phyloP scores from a whole-genome alignment of 2,329 filamentous ascomycete genomes.

The Trichophaea hybrida region DNA sequence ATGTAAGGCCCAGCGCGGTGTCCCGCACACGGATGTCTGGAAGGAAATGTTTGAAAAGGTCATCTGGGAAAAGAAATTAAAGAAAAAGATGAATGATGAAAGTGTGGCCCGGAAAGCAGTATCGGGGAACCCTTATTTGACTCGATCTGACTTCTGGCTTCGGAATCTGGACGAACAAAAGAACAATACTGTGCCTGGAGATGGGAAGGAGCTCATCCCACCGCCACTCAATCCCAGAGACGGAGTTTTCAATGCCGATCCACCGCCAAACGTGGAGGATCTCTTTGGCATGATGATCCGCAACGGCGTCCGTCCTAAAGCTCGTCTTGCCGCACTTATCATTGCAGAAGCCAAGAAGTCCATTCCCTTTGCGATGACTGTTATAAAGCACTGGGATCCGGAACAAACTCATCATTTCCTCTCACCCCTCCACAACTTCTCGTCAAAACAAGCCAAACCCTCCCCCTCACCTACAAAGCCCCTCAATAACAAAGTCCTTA shows the following conservation, averaged over 20 bases:
- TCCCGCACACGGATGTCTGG: slow-evolving; percentile 9
- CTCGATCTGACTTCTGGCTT: slow-evolving; percentile 3
- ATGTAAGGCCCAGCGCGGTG: neutral
- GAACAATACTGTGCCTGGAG: slow-evolving; percentile 13
- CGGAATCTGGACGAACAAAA: neutral
- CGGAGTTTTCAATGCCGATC: slow-evolving; percentile 15
- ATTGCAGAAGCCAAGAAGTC: neutral
- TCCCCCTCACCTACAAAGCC: neutral
- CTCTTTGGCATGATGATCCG: slow-evolving; percentile 20
- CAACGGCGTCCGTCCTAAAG: slow-evolving; percentile 3
- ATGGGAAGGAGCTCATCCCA: slow-evolving; percentile 20
- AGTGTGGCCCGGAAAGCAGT: neutral
- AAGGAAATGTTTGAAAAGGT: slow-evolving; percentile 24
- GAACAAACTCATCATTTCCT: neutral
- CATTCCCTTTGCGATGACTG: neutral
- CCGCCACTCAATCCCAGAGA: slow-evolving; percentile 16
- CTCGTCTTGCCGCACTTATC: neutral
- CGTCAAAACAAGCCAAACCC: neutral
- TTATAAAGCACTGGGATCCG: neutral
- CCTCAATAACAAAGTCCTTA: slow-evolving; percentile 7
- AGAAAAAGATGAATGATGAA: neutral
- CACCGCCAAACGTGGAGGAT: slow-evolving; percentile 18
- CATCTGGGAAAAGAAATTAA: slow-evolving; percentile 12
- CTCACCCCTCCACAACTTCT: slow-evolving; percentile 1
- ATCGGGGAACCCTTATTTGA: neutral